phyloP scores from a whole-genome alignment of 2,329 filamentous ascomycete species.

The Phialophora macrospora region DNA sequence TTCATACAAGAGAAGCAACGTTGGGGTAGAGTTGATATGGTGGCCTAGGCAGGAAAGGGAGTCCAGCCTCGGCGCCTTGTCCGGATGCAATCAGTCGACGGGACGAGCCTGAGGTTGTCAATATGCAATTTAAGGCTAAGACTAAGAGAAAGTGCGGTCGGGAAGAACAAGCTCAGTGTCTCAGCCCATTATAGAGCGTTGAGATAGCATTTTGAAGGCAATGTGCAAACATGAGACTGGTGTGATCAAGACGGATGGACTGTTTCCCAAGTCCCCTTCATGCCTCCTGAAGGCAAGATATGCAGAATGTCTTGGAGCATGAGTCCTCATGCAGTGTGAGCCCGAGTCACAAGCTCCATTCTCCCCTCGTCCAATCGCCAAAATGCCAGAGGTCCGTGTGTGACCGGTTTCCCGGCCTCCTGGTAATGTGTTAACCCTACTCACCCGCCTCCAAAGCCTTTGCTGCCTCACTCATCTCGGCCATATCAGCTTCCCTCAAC shows the following conservation, averaged over 20 bases:
- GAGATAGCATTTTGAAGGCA: not conserved
- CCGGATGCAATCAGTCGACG: not conserved
- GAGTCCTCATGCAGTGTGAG: not conserved
- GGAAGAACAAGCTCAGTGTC: not conserved
- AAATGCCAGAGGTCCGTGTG: not conserved
- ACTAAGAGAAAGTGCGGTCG: not conserved
- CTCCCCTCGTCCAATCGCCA: too few species aligned
- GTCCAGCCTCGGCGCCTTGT: too few species aligned
- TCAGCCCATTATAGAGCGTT: not conserved
- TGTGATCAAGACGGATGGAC: not conserved
- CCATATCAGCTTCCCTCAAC: conserved; percentile 46
- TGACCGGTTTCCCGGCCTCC: not conserved
- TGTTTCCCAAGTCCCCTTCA: not conserved
- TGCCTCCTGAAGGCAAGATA: not conserved
- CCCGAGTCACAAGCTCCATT: not conserved
- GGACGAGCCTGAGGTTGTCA: not conserved
- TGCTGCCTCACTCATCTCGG: conserved; percentile 4
- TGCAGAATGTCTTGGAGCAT: not conserved
- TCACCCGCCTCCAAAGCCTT: not conserved
- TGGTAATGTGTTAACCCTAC: not conserved
- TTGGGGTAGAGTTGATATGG: too few species aligned
- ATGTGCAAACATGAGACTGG: not conserved
- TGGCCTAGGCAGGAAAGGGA: too few species aligned
- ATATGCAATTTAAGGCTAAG: not conserved
- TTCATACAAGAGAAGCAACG: too few species aligned